Percentiles rank a stretch among this genome's conserved stretches.
Conservation (phyloP, 148 eudicot species). For the Nepenthes gracilis region DNA sequence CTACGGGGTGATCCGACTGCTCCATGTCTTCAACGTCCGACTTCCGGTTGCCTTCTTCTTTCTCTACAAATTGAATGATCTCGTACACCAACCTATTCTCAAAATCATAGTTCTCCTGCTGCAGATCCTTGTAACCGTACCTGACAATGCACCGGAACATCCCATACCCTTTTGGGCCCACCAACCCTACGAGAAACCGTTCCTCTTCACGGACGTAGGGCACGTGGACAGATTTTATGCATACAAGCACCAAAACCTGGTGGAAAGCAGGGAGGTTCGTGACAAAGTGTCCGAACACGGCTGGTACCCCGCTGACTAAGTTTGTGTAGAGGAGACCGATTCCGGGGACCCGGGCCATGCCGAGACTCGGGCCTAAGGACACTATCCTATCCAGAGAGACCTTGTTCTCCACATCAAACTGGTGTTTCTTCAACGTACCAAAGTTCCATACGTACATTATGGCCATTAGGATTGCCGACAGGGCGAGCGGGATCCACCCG, state of each 20-base stretch:
- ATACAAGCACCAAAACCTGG: slow-evolving; percentile 45
- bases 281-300: slow-evolving; percentile 52
- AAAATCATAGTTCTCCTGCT: slow-evolving; percentile 47
- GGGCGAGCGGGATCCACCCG: slow-evolving; percentile 53
- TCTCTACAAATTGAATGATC: slow-evolving; percentile 29
- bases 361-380: slow-evolving; percentile 34
- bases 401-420: slow-evolving; percentile 55
- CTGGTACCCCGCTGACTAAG: slow-evolving; percentile 48
- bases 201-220: slow-evolving; percentile 34
- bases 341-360: slow-evolving; percentile 64
- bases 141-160: slow-evolving; percentile 52
- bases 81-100: slow-evolving; percentile 27
- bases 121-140: slow-evolving; percentile 53
- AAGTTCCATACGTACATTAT: slow-evolving; percentile 53
- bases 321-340: slow-evolving; percentile 53
- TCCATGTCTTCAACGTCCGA: background rate
- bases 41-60: slow-evolving; percentile 18
- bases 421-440: slow-evolving; percentile 48
- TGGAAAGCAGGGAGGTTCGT: slow-evolving; percentile 70
- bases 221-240: slow-evolving; percentile 45
- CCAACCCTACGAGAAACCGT: slow-evolving; percentile 34
- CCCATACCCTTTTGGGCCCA: slow-evolving; percentile 37
- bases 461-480: slow-evolving; percentile 38
- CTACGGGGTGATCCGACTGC: background rate
- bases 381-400: slow-evolving; percentile 43